A percentile compares a stretch with the other conserved stretches of the same genome.
Evolutionary conservation across 2,329 filamentous ascomycete genomes (phyloP).

Genomic region (Teratosphaeria viscida): DNA sequence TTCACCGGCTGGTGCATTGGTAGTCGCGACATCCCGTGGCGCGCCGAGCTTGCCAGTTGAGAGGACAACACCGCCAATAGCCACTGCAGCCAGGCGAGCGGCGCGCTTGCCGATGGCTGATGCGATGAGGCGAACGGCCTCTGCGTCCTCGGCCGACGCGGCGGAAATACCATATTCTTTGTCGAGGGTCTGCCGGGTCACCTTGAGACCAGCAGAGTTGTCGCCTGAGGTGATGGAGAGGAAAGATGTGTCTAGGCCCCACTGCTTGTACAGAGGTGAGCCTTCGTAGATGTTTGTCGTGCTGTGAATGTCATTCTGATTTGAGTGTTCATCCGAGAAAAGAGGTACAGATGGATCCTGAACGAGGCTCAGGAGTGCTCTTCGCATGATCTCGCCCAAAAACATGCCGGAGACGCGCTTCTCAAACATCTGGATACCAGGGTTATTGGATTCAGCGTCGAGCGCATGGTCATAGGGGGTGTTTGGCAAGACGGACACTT

Average conservation of each 20-base stretch:
- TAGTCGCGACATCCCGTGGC: constrained; percentile 20
- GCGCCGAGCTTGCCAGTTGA: constrained; percentile 60
- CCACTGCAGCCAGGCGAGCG: constrained; percentile 76
- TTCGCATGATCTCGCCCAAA: constrained; percentile 81
- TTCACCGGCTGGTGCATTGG: constrained; percentile 8
- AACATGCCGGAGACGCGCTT: constrained; percentile 99
- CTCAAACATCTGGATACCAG: constrained; percentile 96
- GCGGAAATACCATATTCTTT: constrained; percentile 65
- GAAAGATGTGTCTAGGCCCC: constrained; percentile 86
- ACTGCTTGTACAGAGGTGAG: constrained; percentile 63
- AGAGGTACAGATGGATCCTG: constrained; percentile 56
- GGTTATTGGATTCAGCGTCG: constrained; percentile 74
- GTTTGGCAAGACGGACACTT: constrained; percentile 74
- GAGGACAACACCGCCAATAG: constrained; percentile 74
- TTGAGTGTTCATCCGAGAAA: constrained; percentile 67
- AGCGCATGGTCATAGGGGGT: constrained; percentile 73
- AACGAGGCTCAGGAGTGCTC: constrained; percentile 62
- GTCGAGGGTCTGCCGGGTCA: constrained; percentile 68
- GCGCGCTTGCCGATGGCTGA: constrained; percentile 79
- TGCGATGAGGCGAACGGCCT: constrained; percentile 74
- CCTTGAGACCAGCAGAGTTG: constrained; percentile 57
- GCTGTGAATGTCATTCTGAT: constrained; percentile 54
- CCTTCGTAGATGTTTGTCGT: constrained; percentile 58
- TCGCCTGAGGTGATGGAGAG: constrained; percentile 81
- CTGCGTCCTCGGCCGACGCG: constrained; percentile 70